Evolutionary conservation across 148 eudicot genomes (phyloP).

Genomic region (Amaranthus cruentus): DNA sequence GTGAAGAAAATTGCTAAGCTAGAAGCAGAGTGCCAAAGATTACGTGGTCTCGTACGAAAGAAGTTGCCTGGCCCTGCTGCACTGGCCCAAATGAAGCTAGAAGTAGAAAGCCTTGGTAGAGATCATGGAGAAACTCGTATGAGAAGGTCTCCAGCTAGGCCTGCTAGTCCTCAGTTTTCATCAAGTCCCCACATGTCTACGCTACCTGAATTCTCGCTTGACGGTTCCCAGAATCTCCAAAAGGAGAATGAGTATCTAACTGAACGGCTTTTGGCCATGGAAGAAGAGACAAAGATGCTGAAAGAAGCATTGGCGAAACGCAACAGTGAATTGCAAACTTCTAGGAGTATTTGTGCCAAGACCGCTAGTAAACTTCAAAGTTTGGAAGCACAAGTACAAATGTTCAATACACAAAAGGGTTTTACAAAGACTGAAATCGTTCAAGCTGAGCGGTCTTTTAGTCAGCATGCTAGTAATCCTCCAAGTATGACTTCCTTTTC

Average conservation of each 20-base stretch:
- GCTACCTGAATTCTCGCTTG: conserved; percentile 64
- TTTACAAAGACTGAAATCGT: conserved; percentile 19
- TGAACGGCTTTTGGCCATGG: conserved; percentile 77
- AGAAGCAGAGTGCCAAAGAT: conserved; percentile 95
- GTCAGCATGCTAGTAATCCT: conserved; percentile 49
- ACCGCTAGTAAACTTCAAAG: conserved; percentile 81
- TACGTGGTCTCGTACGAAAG: conserved; percentile 92
- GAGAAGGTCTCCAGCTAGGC: conserved; percentile 70
- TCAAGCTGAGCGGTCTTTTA: conserved; percentile 35
- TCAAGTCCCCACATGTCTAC: conserved; percentile 33
- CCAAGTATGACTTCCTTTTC: conserved; percentile 67
- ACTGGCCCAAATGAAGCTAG: conserved; percentile 94
- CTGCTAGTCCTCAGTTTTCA: conserved; percentile 62
- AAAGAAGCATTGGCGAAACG: conserved; percentile 92
- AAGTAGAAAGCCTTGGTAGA: conserved; percentile 84
- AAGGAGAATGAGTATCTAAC: conserved; percentile 84
- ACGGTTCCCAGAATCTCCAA: conserved; percentile 53
- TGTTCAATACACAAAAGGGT: conserved; percentile 38
- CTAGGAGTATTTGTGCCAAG: conserved; percentile 80
- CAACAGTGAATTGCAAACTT: conserved; percentile 82
- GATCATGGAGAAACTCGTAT: conserved; percentile 67
- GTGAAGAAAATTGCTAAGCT: conserved; percentile 87
- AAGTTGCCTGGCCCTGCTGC: conserved; percentile 99
- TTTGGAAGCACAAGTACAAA: conserved; percentile 62
- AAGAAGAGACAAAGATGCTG: conserved; percentile 95